Evolutionary conservation across 129 eudicot genomes (phyloP), one percentile per base, ranked within the genome.

Genomic region (Escallonia rubra): DNA sequence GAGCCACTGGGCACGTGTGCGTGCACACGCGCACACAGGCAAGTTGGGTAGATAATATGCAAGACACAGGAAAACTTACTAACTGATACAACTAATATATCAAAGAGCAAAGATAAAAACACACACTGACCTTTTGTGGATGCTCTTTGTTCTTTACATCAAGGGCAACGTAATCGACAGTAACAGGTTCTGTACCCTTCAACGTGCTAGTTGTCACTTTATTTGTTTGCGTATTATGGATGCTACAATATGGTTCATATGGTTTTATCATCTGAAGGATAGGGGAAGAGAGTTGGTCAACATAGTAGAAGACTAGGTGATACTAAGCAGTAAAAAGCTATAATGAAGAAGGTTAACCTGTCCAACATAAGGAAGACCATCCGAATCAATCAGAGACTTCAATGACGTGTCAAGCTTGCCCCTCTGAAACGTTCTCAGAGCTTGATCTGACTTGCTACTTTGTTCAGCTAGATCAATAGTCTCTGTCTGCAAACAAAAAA

Each of bases 291-390:
- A 47, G 53, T 73, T 63, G 43, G 74, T 75, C 57, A 57, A 67
- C 5, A 63, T 70, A 46, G 5, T 43, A 55, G 34, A 50, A 66
- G 59, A 68, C 5, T 2, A 46, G 16, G 53, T 43, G 44, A 6
- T 10, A 40, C 61, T 10, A n/a, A 54, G 55, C 43, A 58, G 14
- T 7, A 57, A 64, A 8, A 10, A 60, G 47, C 7, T 40, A 50
- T 8, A 50, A 42, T 7, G 71, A 47, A 56, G 6, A 39, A 50
- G 57, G 8, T 4, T 41, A 61, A 93, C 98, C 96, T 93, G 96
- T 60, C 98, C 98, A 76, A 89, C 86, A 72, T 70, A 82, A 4
- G 98, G 98, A 52, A 93, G 96, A 2, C 96, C 98, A 52, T 93
- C 98, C 42, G 82, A 41, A 82, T 93, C 98, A 69, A 93, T 89